Evolutionary conservation across 345 rosid species (phyloP).

Genomic region (thale cress (Arabidopsis thaliana)): TAIR10.1 NC_003076.8:23414501-23415000

Average conservation of each 20-base stretch:
- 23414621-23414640: too few relatives aligned
- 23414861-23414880: neutral
- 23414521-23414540: too few relatives aligned
- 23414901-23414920: slow-evolving; percentile 22
- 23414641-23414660: too few relatives aligned
- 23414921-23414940: slow-evolving; percentile 8
- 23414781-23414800: neutral
- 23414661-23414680: too few relatives aligned
- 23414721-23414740: neutral
- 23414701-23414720: too few relatives aligned
- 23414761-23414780: too few relatives aligned
- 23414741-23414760: neutral
- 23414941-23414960: slow-evolving; percentile 27
- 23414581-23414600: too few relatives aligned
- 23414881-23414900: slow-evolving; percentile 1
- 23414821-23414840: neutral
- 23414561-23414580: too few relatives aligned
- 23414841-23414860: neutral
- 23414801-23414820: neutral
- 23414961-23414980: slow-evolving; percentile 38
- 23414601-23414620: too few relatives aligned
- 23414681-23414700: too few relatives aligned
- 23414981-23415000: slow-evolving; percentile 25
- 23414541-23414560: too few relatives aligned
- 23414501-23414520: too few relatives aligned